phyloP scores from a whole-genome alignment of 2,329 filamentous ascomycete genomes.

The Exserohilum rostratum region DNA sequence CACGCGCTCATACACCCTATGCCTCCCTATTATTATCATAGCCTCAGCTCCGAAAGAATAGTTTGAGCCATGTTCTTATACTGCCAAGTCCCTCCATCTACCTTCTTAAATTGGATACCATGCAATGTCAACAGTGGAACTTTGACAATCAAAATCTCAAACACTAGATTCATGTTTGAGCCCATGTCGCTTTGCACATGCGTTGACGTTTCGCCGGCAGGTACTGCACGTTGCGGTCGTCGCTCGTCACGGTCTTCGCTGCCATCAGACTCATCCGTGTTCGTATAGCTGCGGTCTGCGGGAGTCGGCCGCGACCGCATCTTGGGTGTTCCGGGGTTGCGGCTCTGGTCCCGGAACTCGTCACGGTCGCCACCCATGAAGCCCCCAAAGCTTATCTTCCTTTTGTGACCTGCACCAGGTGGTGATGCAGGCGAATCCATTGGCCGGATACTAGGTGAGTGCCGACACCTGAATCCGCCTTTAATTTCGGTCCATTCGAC shows the following conservation, averaged over 20 bases:
- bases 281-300: constrained; percentile 76
- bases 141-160: constrained; percentile 98
- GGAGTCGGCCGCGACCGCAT: constrained; percentile 53
- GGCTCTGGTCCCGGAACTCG: constrained; percentile 69
- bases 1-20: constrained; percentile 3
- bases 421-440: constrained; percentile 59
- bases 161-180: constrained; percentile 81
- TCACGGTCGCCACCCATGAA: constrained; percentile 66
- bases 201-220: constrained; percentile 86
- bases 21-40: constrained; percentile 5
- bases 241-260: constrained; percentile 63
- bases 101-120: constrained; percentile 97
- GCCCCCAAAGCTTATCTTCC: constrained; percentile 84
- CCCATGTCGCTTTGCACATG: constrained; percentile 90
- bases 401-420: constrained; percentile 61
- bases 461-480: constrained; percentile 88
- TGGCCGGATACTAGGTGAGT: constrained; percentile 90
- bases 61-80: constrained; percentile 99
- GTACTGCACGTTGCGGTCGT: constrained; percentile 40
- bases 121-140: constrained; percentile 91
- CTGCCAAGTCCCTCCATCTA: constrained; percentile 95
- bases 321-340: constrained; percentile 57
- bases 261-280: constrained; percentile 85
- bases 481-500: constrained; percentile 94
- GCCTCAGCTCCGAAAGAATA: constrained; percentile 77